Evolutionary conservation across 2,329 filamentous ascomycete genomes (phyloP), one percentile per base, ranked within the genome.

Genomic region (Juglanconis sp.): DNA sequence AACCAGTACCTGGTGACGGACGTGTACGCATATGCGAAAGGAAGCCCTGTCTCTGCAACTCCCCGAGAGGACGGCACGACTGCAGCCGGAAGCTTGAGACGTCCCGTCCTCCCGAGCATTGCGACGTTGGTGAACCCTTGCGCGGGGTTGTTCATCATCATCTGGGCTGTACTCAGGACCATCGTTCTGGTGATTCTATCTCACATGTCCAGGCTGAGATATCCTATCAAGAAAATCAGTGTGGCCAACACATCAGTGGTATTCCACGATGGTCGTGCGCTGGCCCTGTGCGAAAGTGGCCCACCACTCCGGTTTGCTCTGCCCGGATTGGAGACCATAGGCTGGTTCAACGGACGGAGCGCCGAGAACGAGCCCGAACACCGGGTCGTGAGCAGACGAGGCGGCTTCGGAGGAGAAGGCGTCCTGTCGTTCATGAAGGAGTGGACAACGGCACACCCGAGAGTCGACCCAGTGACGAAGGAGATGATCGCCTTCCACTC

Each of bases 1-100:
- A 90, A 90, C 62, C 85, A 88, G 65, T 90, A 84, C 67, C 77
- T 91, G 53, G 71, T 89, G 32, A 91, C 88, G 0, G 88, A 91
- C 65, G 73, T 89, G 5, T 87, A 82, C 64, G 73, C 87, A 5
- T 84, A 81, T 46, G 80, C 77, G 1, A 74, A 79, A 30, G 76
- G 76, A 52, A 83, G 77, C 53, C 30, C 52, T 32, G 40, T 47
- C 7, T 34, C 40, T 13, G 44, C 34, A 24, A 44, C 35, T n/a
- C 9, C 31, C 3, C 40, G n/a, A 6, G 44, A 51, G 46, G n/a
- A 38, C 36, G 52, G 35, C 8, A 15, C 8, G 9, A 13, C 24
- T 24, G 40, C 47, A 15, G 13, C 38, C 2, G 68, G 65, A 15
- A 74, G 70, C 30, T 69, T 88, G 3, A 74, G 72, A 35, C 77